A percentile compares a stretch with the other conserved stretches of the same genome.
Evolutionary conservation across 768 basidiomycete genomes (phyloP).

Genomic region (Suillus luteus): DNA sequence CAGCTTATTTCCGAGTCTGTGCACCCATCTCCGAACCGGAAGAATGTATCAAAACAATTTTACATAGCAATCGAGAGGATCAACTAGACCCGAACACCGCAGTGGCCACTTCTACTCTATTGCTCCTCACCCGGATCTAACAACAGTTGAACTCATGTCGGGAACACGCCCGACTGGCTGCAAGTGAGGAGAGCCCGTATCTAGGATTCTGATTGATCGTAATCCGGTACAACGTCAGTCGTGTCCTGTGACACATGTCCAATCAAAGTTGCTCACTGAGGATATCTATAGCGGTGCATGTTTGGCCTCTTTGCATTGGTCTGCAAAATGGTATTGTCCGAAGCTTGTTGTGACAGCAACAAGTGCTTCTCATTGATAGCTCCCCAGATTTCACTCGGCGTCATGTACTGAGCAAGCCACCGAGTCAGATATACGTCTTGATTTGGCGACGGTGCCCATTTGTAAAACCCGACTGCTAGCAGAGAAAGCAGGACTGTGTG

Average conservation of each 20-base stretch:
- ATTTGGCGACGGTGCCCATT: slow-evolving; percentile 62
- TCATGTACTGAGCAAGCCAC: slow-evolving; percentile 61
- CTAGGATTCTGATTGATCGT: slow-evolving; percentile 46
- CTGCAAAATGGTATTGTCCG: slow-evolving; percentile 43
- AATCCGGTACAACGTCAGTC: slow-evolving; percentile 16
- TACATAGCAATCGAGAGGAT: slow-evolving; percentile 1
- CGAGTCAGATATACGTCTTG: slow-evolving; percentile 67
- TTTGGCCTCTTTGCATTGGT: slow-evolving; percentile 44
- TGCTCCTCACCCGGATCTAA: slow-evolving; percentile 20
- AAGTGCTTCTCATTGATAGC: slow-evolving; percentile 57
- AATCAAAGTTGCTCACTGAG: slow-evolving; percentile 54
- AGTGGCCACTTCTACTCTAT: not conserved
- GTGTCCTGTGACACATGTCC: slow-evolving; percentile 1
- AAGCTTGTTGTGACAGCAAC: slow-evolving; percentile 43
- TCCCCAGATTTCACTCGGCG: slow-evolving; percentile 57
- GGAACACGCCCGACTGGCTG: slow-evolving; percentile 54
- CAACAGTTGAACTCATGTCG: slow-evolving; percentile 40
- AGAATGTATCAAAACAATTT: not conserved
- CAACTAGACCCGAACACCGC: slow-evolving; percentile 1
- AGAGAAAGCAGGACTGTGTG: slow-evolving; percentile 56
- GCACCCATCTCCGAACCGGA: slow-evolving; percentile 6
- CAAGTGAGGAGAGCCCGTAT: slow-evolving; percentile 61
- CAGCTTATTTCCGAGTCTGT: slow-evolving; percentile 8
- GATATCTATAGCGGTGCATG: slow-evolving; percentile 67
- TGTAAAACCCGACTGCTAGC: slow-evolving; percentile 57